Base-by-base conservation (phyloP, 2,329 filamentous ascomycete genomes). In the Aspergillus quadrilineatus region DNA sequence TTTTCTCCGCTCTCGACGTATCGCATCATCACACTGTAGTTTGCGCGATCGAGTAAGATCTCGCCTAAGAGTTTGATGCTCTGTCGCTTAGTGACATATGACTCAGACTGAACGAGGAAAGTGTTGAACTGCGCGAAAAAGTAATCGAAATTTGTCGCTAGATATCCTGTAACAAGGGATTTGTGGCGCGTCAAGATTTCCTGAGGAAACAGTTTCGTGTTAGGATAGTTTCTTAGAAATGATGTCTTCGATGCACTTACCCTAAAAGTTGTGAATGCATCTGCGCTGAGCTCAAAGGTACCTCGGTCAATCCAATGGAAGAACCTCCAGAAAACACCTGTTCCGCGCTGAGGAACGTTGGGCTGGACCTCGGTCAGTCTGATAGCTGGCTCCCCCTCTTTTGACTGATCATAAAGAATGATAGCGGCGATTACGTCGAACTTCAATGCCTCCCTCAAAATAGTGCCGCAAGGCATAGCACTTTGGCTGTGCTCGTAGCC, bases 301-400 rank as follows among this genome's bases (percentile, higher is more conserved):
- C 92, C 91, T 75, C 91, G 91, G 77, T 97, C 92, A 67, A 99
- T 96, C 91, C 93, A 99, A 60, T 89, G 86, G 70, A 99, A 97
- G 76, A 97, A 97, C 46, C 85, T 88, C 94, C 94, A 99, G 73
- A 99, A 97, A 1, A 97, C 86, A 3, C 93, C 93, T 44, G 86
- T 83, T 10, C 92, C 92, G 46, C 84, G 88, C 66, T 94, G 89
- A 34, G 84, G 85, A 41, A 85, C 77, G 58, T 90, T 88, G 46
- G 88, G 85, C 67, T 94, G 89, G 60, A 97, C 89, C 22, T 85
- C 87, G 50, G 83, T 86, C 39, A 96, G 80, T 42, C 91, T 89
- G 61, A 91, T 86, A n/a, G 85, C 84, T 64, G 85, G 87, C 54
- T 88, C 90, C 30, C 88, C 86, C 59, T 86, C 83, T 42, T 84